Conservation (phyloP, 495 filamentous ascomycete species). For the Lasiosphaeriaceae sp. region DNA sequence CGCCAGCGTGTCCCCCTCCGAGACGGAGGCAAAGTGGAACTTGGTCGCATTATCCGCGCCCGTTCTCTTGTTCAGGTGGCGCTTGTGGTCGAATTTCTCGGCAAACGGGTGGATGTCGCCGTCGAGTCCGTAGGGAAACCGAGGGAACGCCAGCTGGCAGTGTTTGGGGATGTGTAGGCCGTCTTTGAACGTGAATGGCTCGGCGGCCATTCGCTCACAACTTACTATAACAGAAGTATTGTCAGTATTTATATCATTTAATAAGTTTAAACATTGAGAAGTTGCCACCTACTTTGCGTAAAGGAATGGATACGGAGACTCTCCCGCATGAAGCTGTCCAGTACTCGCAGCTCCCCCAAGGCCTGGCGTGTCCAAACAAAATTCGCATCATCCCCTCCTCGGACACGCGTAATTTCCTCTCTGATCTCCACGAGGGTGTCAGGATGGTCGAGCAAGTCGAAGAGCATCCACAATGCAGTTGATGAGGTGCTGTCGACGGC, state of each 20-base stretch:
- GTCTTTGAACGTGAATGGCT: neutral
- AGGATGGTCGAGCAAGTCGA: neutral
- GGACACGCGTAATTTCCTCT: neutral
- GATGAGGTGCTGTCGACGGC: slow-evolving; percentile 1
- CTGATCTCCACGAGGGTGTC: neutral
- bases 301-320: neutral
- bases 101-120: neutral
- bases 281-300: neutral
- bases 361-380: slow-evolving; percentile 1
- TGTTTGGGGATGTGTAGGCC: slow-evolving; percentile 1
- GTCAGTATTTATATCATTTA: neutral
- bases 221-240: neutral
- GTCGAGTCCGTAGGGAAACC: neutral
- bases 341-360: neutral
- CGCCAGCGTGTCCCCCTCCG: neutral
- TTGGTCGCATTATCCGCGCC: neutral
- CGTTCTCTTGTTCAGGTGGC: neutral
- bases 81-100: neutral
- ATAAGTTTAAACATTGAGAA: neutral
- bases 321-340: neutral
- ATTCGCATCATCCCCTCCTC: neutral
- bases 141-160: neutral
- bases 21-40: slow-evolving; percentile 1
- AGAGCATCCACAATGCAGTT: neutral
- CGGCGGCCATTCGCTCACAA: neutral